Conservation (phyloP, 306 rosid species). For the Medicago arabica region DNA sequence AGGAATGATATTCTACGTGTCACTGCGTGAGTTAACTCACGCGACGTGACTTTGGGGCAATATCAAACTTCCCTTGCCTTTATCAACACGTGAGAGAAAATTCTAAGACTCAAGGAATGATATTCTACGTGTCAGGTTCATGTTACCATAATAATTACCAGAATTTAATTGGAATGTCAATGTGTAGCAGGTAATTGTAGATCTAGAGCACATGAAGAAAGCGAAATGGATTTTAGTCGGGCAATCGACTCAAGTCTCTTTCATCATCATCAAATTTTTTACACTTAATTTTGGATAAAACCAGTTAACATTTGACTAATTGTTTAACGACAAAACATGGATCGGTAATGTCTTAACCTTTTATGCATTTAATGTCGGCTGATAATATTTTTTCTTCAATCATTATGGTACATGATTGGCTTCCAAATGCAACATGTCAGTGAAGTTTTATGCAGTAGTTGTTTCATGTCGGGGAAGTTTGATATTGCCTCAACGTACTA, state of each 20-base stretch:
- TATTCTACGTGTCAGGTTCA: too few relatives aligned
- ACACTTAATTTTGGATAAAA: conserved; percentile 3
- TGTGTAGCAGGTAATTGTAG: background rate
- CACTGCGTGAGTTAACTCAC: too few relatives aligned
- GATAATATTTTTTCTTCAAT: conserved; percentile 2
- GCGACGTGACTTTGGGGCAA: too few relatives aligned
- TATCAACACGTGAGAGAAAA: too few relatives aligned
- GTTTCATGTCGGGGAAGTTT: too few relatives aligned
- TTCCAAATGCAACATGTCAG: background rate
- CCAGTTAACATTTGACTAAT: conserved; percentile 30
- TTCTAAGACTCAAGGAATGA: too few relatives aligned
- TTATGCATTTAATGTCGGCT: conserved; percentile 19
- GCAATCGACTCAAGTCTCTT: conserved; percentile 15
- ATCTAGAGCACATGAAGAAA: background rate
- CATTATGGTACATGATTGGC: background rate
- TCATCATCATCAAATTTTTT: background rate
- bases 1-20: too few relatives aligned
- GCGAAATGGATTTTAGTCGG: background rate
- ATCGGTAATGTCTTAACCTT: conserved; percentile 15
- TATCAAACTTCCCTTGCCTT: too few relatives aligned
- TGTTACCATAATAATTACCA: background rate
- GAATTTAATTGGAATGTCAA: background rate
- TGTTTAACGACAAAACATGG: conserved; percentile 21
- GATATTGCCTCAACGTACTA: too few relatives aligned
- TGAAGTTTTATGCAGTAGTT: background rate